phyloP scores from a whole-genome alignment of 495 filamentous ascomycete species.

The Darksidea phi region DNA sequence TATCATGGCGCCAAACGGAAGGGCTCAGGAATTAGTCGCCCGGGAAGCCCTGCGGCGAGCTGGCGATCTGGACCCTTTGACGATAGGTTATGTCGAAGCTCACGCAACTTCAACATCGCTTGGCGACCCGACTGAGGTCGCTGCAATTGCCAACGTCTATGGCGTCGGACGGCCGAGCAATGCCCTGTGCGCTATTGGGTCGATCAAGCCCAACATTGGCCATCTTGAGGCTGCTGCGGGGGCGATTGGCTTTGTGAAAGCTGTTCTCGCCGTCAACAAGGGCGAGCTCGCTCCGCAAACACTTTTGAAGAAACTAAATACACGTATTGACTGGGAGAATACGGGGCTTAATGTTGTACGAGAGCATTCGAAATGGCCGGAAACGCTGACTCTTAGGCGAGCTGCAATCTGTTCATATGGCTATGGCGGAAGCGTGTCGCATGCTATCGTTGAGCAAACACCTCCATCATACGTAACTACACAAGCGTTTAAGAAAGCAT shows the following conservation, averaged over 20 bases:
- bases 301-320: conserved; percentile 43
- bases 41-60: conserved; percentile 3
- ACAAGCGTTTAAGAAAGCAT: not conserved
- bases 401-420: conserved; percentile 49
- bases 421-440: conserved; percentile 48
- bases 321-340: conserved; percentile 36
- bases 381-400: conserved; percentile 21
- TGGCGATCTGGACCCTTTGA: conserved; percentile 30
- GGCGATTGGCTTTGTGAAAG: conserved; percentile 46
- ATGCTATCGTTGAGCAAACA: conserved; percentile 44
- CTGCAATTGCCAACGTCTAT: conserved; percentile 40
- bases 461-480: not conserved
- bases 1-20: conserved; percentile 26
- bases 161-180: conserved; percentile 12
- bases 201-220: conserved; percentile 49
- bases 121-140: conserved; percentile 48
- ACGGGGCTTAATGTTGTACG: conserved; percentile 33
- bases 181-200: conserved; percentile 38
- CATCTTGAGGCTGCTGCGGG: conserved; percentile 52
- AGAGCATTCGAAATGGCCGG: conserved; percentile 29
- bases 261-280: conserved; percentile 40
- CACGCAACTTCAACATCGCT: conserved; percentile 49
- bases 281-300: conserved; percentile 41
- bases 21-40: conserved; percentile 26
- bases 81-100: conserved; percentile 47